A percentile compares a stretch with the other conserved stretches of the same genome.
These are phyloP conservation scores for Gentiana straminea DNA, from an alignment of 257 asterid species.

Conservation along the genomic window DNA sequence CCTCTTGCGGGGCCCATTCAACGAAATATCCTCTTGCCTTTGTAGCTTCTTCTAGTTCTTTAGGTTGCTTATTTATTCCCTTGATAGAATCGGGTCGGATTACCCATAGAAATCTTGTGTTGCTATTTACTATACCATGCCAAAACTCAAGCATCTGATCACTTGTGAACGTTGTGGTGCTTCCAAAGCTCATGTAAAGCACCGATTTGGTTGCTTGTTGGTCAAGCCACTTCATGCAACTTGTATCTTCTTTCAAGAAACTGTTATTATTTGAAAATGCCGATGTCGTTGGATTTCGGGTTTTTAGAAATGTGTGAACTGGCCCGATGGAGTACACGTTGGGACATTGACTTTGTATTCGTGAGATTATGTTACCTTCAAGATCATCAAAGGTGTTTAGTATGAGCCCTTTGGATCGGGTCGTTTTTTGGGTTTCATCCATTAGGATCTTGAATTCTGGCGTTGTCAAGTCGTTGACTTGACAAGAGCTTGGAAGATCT, in stretches of 20 bases:
- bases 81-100: conserved; percentile 26
- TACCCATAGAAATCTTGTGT: conserved; percentile 39
- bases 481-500: conserved; percentile 51
- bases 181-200: conserved; percentile 42
- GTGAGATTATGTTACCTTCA: conserved; percentile 41
- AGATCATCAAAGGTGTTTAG: conserved; percentile 64
- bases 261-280: conserved; percentile 17
- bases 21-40: conserved; percentile 38
- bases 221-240: conserved; percentile 34
- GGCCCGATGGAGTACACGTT: conserved; percentile 65
- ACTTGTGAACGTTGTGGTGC: conserved; percentile 22
- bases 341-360: conserved; percentile 34
- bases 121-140: conserved; percentile 36
- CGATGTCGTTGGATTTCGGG: conserved; percentile 16
- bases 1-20: conserved; percentile 63
- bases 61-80: conserved; percentile 9
- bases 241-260: conserved; percentile 36
- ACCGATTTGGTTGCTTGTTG: conserved; percentile 28
- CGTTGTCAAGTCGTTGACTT: conserved; percentile 13
- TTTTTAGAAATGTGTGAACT: conserved; percentile 45
- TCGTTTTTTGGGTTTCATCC: conserved; percentile 21
- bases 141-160: conserved; percentile 24
- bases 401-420: conserved; percentile 49
- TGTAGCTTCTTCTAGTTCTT: conserved; percentile 26
- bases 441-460: conserved; percentile 18